Conservation (phyloP, 371 early-diverging fungal genomes). For the Apophysomyces ossiformis region DNA sequence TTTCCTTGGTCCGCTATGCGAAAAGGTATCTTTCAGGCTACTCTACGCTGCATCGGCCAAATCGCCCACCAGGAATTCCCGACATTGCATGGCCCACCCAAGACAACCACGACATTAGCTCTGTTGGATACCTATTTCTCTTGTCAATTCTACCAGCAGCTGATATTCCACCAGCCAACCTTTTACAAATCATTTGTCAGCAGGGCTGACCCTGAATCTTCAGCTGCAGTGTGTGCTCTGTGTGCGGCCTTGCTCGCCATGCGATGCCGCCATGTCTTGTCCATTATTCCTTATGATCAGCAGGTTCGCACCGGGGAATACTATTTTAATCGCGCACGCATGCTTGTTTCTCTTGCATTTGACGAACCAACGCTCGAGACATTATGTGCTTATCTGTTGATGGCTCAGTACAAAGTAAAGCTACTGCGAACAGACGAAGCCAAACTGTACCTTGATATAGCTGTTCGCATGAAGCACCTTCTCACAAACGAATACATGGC, state of each 20-base stretch:
- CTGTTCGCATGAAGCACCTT: conserved; percentile 36
- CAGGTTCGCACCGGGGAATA: conserved; percentile 25
- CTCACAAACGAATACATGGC: conserved; percentile 23
- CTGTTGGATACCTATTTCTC: conserved; percentile 40
- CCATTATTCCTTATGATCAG: conserved; percentile 31
- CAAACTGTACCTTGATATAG: conserved; percentile 37
- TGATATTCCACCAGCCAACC: conserved; percentile 37
- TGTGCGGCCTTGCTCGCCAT: conserved; percentile 37
- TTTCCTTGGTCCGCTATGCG: conserved; percentile 11
- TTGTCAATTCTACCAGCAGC: conserved; percentile 33
- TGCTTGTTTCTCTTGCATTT: conserved; percentile 26
- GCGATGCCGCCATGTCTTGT: conserved; percentile 35
- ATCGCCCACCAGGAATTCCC: conserved; percentile 9
- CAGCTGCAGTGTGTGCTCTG: conserved; percentile 39
- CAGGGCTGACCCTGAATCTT: conserved; percentile 27
- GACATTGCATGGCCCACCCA: neutral
- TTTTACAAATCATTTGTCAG: conserved; percentile 40
- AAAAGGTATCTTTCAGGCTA: conserved; percentile 22
- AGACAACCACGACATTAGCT: conserved; percentile 17
- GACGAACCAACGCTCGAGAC: conserved; percentile 40
- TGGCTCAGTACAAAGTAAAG: conserved; percentile 39
- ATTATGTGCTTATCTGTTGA: conserved; percentile 28
- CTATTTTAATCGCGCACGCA: conserved; percentile 29
- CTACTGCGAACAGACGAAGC: conserved; percentile 38
- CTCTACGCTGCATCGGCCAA: conserved; percentile 18